phyloP scores from a whole-genome alignment of 2,329 filamentous ascomycete genomes.

The Aspergillus pseudoviridinutans region DNA sequence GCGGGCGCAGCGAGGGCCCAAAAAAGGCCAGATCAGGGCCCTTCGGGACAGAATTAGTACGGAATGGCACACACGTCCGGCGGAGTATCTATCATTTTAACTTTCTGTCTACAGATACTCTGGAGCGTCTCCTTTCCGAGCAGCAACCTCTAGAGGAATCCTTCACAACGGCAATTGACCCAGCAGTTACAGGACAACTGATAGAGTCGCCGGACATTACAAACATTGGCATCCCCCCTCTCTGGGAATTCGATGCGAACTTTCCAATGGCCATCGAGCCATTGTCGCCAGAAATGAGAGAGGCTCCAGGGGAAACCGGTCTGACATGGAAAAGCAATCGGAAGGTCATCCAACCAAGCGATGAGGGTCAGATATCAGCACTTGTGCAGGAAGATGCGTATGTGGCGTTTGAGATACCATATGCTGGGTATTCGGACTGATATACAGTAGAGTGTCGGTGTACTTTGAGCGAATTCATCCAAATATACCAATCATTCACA shows the following conservation, averaged over 20 bases:
- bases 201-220: slow-evolving; percentile 8
- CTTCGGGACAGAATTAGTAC: slow-evolving; percentile 26
- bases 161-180: slow-evolving; percentile 9
- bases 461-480: slow-evolving; percentile 31
- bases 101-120: slow-evolving; percentile 14
- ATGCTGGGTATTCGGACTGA: background rate
- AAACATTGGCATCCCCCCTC: background rate
- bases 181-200: slow-evolving; percentile 15
- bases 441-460: slow-evolving; percentile 20
- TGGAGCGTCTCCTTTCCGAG: slow-evolving; percentile 25
- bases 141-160: slow-evolving; percentile 12
- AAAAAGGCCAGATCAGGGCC: slow-evolving; percentile 26
- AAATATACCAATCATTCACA: slow-evolving; percentile 26
- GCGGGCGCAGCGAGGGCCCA: slow-evolving; percentile 23
- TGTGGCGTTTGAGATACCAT: background rate
- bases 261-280: background rate
- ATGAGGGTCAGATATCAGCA: background rate
- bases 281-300: background rate
- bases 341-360: background rate
- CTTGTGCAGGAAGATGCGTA: background rate
- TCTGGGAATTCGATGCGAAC: background rate
- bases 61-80: background rate
- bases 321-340: too few relatives aligned
- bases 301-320: background rate
- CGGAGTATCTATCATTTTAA: background rate